These are phyloP conservation scores for Periconia macrospinosa DNA, from an alignment of 2,329 filamentous ascomycete species.

Conservation along the genomic window DNA sequence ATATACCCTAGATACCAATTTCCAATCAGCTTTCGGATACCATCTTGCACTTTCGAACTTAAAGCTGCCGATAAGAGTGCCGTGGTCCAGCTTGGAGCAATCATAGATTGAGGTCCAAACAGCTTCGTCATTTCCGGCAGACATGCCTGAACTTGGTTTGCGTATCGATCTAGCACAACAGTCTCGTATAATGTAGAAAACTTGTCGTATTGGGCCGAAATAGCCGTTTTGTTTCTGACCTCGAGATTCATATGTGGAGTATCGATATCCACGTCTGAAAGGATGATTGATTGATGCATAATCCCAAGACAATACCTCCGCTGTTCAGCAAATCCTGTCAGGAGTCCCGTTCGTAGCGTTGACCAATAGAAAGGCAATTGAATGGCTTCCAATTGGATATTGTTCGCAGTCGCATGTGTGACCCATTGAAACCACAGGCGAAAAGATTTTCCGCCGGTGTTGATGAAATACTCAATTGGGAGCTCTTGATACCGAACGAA, in stretches of 20 bases:
- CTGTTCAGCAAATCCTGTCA: constrained; percentile 48
- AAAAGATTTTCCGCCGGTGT: constrained; percentile 26
- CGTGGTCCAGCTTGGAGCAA: constrained; percentile 47
- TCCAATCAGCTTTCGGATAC: constrained; percentile 50
- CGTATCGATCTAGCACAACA: constrained; percentile 52
- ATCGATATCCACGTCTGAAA: constrained; percentile 28
- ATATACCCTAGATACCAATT: constrained; percentile 47
- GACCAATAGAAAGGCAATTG: constrained; percentile 44
- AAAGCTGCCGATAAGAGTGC: constrained; percentile 47
- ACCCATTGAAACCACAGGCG: constrained; percentile 43
- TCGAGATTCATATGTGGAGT: constrained; percentile 26
- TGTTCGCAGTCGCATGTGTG: constrained; percentile 17
- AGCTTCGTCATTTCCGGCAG: constrained; percentile 47
- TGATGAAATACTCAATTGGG: constrained; percentile 17
- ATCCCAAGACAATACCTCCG: constrained; percentile 52
- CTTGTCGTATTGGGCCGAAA: constrained; percentile 43
- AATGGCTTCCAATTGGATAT: constrained; percentile 23
- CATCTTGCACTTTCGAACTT: constrained; percentile 47
- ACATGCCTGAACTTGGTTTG: constrained; percentile 52
- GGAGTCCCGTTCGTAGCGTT: constrained; percentile 41
- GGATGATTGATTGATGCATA: constrained; percentile 43
- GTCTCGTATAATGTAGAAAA: constrained; percentile 52
- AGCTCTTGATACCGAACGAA: constrained; percentile 26
- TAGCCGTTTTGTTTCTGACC: constrained; percentile 14
- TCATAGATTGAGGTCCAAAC: constrained; percentile 34